These are phyloP conservation scores for Protea cynaroides DNA, from an alignment of 164 flowering plant genomes.

Conservation along the genomic window DNA sequence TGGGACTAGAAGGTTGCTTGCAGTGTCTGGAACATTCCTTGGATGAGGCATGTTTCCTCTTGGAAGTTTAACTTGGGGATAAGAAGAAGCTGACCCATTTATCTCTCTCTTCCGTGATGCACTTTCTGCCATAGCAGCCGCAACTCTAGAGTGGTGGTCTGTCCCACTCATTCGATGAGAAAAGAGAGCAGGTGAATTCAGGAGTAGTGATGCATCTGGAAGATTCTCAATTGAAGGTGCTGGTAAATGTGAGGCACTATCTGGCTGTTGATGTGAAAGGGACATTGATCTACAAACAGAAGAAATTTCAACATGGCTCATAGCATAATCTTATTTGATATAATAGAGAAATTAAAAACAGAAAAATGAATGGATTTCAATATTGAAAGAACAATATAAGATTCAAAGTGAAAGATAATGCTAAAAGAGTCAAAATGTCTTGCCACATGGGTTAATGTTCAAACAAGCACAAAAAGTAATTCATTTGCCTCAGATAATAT, in stretches of 20 bases:
- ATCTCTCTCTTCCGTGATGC: constrained; percentile 70
- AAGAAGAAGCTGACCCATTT: constrained; percentile 32
- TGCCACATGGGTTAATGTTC: no score
- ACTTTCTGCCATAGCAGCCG: constrained; percentile 70
- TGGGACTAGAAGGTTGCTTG: constrained; percentile 50
- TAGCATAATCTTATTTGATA: no score
- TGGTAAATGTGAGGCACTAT: constrained; percentile 12
- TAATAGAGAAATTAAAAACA: no score
- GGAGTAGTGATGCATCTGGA: constrained; percentile 78
- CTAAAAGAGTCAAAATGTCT: no score
- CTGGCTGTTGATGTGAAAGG: constrained; percentile 13
- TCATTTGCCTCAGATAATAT: no score
- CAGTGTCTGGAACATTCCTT: constrained; percentile 53
- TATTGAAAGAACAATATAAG: no score
- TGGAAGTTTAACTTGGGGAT: constrained; percentile 50
- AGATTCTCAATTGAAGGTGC: constrained; percentile 40
- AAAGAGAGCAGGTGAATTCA: constrained; percentile 44
- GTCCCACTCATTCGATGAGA: constrained; percentile 25
- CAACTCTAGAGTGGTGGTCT: constrained; percentile 68
- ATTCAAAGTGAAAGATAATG: no score
- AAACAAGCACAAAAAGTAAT: no score
- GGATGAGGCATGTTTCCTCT: constrained; percentile 54
- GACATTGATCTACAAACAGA: constrained; percentile 15
- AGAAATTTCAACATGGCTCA: neutral
- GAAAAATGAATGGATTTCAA: no score